Percentiles rank a stretch among this genome's conserved stretches.
These are phyloP conservation scores for Sedum album DNA, from an alignment of 164 flowering plant species.

Conservation along the genomic window DNA sequence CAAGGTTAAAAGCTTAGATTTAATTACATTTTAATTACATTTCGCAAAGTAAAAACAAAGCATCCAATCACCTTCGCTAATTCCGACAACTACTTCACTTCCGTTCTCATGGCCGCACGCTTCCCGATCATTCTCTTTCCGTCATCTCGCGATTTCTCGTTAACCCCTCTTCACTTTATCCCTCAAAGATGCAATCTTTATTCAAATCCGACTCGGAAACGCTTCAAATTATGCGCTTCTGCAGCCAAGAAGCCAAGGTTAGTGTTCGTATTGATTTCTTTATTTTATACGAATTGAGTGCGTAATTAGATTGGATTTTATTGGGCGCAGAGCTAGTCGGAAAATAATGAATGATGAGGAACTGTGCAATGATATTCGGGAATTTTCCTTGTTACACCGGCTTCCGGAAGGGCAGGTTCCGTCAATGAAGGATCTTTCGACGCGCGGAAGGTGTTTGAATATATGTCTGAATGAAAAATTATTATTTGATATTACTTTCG, in stretches of 20 bases:
- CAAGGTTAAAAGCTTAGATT: no score
- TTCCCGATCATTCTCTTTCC: not conserved
- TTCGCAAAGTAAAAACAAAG: no score
- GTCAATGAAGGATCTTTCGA: slow-evolving; percentile 55
- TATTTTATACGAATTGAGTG: not conserved
- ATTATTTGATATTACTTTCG: no score
- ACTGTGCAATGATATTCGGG: slow-evolving; percentile 49
- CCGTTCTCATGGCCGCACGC: slow-evolving; percentile 1
- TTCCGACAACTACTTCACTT: not conserved
- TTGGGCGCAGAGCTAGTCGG: slow-evolving; percentile 26
- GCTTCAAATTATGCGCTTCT: slow-evolving; percentile 1
- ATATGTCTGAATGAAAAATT: not conserved
- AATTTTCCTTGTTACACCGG: slow-evolving; percentile 46
- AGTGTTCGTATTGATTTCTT: not conserved
- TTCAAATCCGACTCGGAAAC: not conserved
- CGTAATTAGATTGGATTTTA: not conserved
- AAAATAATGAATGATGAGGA: slow-evolving; percentile 56
- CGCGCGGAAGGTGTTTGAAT: slow-evolving; percentile 60
- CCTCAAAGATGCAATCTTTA: not conserved
- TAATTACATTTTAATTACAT: no score
- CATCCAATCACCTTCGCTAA: not conserved
- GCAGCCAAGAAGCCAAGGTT: not conserved
- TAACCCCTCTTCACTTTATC: not conserved
- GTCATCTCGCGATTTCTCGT: not conserved
- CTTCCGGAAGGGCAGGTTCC: slow-evolving; percentile 64